Base-by-base conservation (phyloP, 2,329 filamentous ascomycete species). In the Trichoderma sp. region DNA sequence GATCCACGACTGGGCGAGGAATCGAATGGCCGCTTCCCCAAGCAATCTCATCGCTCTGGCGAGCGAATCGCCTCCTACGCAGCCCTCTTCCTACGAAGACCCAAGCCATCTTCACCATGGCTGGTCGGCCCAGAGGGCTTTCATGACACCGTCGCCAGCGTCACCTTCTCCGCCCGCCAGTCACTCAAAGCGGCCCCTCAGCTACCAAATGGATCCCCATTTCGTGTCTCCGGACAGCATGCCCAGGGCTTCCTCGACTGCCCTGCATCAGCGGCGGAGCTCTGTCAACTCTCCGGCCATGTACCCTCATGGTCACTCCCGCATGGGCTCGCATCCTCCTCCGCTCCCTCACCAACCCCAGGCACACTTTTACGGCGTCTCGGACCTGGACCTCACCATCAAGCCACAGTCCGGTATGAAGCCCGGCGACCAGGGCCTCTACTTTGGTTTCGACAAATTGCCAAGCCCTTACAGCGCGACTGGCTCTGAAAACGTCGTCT, bases 381-480 rank as follows among this genome's bases (percentile, higher is more conserved):
- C 91, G 0, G 90, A 94, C 72, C 83, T 94, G 37, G 91, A 95
- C 73, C 83, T 94, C 32, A 90, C 93, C 72, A 82, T 90, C 59
- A 81, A 85, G 66, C 79, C 82, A 18, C 83, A 82, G 54, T 81
- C 84, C 21, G 86, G 86, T 11, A 82, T 90, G 75, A 85, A 85
- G 72, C 86, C 89, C 2, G 90, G 90, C 3, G 88, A 90, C 46
- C 86, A 86, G 55, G 92, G 91, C 8, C 93, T 91, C 73, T 92
- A 91, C 77, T 96, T 93, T 76, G 90, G 91, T 6, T 94, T 97
- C 74, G 94, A 97, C 77, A 89, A 84, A 2, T 83, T 96, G 54
- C 84, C 86, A n/a, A 61, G 54, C 1, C 78, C 81, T n/a, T 77
- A 79, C 51, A 77, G 78, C 65, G 73, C 73, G 18, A 74, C 79